phyloP scores from a whole-genome alignment of 1,284 basidiomycete species.

The Mycena citricolor region DNA sequence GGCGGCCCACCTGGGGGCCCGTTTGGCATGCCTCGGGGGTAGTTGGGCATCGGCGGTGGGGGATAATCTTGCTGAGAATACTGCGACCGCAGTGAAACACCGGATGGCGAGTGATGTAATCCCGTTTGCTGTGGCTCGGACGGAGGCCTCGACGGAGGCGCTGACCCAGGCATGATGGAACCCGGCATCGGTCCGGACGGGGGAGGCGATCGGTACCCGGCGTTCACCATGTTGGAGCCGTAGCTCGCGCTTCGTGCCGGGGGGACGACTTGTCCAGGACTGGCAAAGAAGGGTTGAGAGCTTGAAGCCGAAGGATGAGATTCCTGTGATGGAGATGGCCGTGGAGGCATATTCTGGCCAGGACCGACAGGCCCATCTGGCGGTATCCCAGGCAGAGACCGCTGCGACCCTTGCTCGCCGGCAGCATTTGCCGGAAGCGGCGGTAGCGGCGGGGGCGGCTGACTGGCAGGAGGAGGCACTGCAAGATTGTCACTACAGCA shows the following conservation, averaged over 20 bases:
- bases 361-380: constrained; percentile 23
- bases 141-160: constrained; percentile 30
- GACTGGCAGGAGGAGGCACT: constrained; percentile 62
- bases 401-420: too few species aligned
- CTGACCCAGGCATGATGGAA: constrained; percentile 23
- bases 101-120: constrained; percentile 60
- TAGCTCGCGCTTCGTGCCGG: constrained; percentile 46
- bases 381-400: too few species aligned
- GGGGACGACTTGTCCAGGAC: constrained; percentile 39
- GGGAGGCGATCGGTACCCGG: constrained; percentile 22
- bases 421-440: constrained; percentile 30
- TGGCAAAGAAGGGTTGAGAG: constrained; percentile 35
- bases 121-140: constrained; percentile 39
- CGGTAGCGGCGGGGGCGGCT: constrained; percentile 62
- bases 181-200: constrained; percentile 27
- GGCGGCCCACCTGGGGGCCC: constrained; percentile 43
- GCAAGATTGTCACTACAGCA: constrained; percentile 7
- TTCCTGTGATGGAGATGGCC: not conserved
- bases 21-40: constrained; percentile 43
- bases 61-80: constrained; percentile 42
- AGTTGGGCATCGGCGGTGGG: constrained; percentile 46
- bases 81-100: constrained; percentile 58
- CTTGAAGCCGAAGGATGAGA: constrained; percentile 18
- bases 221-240: constrained; percentile 21
- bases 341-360: constrained; percentile 29